Evolutionary conservation across 169 alveolate genomes (phyloP).

Genomic region (Plasmodium cynomolgi): DNA sequence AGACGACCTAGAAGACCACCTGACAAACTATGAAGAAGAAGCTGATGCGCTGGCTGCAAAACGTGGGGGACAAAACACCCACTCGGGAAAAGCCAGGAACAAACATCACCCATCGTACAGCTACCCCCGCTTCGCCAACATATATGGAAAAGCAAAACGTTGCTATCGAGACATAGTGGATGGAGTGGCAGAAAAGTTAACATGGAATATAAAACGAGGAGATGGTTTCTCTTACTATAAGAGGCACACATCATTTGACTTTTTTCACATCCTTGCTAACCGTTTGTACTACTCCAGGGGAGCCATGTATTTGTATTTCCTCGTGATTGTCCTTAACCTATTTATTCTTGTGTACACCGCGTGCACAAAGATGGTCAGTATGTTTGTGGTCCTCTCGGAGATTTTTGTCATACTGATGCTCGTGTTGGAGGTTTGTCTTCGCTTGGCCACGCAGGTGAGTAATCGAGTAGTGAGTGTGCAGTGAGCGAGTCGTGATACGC

Average conservation of each 20-base stretch:
- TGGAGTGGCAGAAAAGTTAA: not conserved
- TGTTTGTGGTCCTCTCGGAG: conserved; percentile 41
- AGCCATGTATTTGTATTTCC: conserved; percentile 27
- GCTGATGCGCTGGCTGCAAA: not conserved
- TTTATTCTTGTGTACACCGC: conserved; percentile 16
- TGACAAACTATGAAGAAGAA: not conserved
- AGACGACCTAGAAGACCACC: not conserved
- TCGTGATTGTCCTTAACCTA: conserved; percentile 36
- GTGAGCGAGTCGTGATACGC: not conserved
- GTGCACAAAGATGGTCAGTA: conserved; percentile 11
- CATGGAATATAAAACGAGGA: not conserved
- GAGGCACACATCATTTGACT: conserved; percentile 7
- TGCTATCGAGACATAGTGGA: not conserved
- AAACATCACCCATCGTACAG: not conserved
- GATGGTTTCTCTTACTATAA: conserved; percentile 7
- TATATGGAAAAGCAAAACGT: not conserved
- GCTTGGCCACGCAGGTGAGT: conserved; percentile 57
- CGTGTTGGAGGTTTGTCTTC: conserved; percentile 22
- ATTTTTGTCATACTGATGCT: conserved; percentile 55
- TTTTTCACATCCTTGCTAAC: conserved; percentile 30
- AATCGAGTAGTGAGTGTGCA: not conserved
- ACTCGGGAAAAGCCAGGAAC: not conserved
- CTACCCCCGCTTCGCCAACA: not conserved
- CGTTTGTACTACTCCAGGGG: conserved; percentile 62
- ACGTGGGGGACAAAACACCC: not conserved